A percentile compares a stretch with the other conserved stretches of the same genome.
Evolutionary conservation across 73 alveolate genomes (phyloP).

Genomic region (Paraurostyla sp.): DNA sequence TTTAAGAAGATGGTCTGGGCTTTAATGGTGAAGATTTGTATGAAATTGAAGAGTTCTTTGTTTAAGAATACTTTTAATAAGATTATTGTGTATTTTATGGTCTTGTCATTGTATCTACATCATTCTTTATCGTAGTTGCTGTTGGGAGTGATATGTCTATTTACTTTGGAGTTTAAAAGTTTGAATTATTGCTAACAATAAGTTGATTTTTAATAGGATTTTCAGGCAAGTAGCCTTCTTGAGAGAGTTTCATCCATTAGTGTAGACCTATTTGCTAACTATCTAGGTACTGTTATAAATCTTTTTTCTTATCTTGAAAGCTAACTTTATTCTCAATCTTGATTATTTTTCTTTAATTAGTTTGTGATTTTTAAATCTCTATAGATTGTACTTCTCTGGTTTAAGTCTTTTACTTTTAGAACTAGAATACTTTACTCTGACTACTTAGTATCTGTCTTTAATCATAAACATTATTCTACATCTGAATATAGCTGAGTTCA

Average conservation of each 20-base stretch:
- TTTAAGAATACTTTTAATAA: no score
- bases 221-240: constrained; percentile 1
- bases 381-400: background rate
- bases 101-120: no score
- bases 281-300: background rate
- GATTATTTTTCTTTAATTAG: background rate
- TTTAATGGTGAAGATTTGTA: no score
- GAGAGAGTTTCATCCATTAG: constrained; percentile 15
- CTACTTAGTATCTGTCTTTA: background rate
- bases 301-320: background rate
- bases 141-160: background rate
- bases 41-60: no score
- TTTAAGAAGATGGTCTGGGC: no score
- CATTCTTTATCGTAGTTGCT: background rate
- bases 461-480: background rate
- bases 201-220: background rate
- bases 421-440: background rate
- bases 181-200: background rate
- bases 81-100: no score
- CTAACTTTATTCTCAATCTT: background rate
- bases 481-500: background rate
- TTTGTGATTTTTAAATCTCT: background rate
- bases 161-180: background rate
- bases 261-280: constrained; percentile 11
- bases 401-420: background rate